Evolutionary conservation across 129 eudicot genomes (phyloP), one percentile per base, ranked within the genome.

Genomic region (Chrysanthemum seticuspe): DNA sequence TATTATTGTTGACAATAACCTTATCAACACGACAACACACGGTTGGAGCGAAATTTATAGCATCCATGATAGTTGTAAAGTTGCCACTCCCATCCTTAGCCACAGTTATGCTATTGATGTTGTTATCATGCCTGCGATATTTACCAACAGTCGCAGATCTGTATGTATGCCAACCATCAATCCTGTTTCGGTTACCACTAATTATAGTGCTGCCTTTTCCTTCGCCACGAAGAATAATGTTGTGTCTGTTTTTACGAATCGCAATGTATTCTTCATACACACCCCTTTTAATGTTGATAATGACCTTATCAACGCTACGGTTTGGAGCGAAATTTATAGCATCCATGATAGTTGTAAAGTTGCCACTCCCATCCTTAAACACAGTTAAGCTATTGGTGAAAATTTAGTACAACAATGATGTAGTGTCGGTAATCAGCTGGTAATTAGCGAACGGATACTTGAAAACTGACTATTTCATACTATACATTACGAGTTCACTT

Each of bases 131-230:
- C n/a, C n/a, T n/a, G n/a, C n/a, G n/a, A n/a, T n/a, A n/a, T n/a
- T n/a, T n/a, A n/a, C n/a, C n/a, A n/a, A n/a, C n/a, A n/a, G n/a
- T 93, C 18, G 96, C 96, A 53, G 96, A 89, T 85, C 92, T 82
- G 90, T 83, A 93, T 8, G 98, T 93, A 72, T 88, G 89, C 92
- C 98, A 89, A 13, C 96, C 95, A 62, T 81, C 95, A 1, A 27
- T 75, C n/a, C n/a, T n/a, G n/a, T n/a, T n/a, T n/a, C 92, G 76
- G 66, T 63, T 80, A 14, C 96, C 92, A 2, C 71, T 85, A 44
- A 89, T 81, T 10, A 81, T 75, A 69, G 98, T 93, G 27, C 50
- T 74, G 62, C 90, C 21, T 87, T 87, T 82, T 66, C 98, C 98
- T 64, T 93, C 98, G 9, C 98, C 97, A 27, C 85, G 70, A 71